Evolutionary conservation across 2,329 filamentous ascomycete species (phyloP).

Genomic region (Trichoderma koningii): DNA sequence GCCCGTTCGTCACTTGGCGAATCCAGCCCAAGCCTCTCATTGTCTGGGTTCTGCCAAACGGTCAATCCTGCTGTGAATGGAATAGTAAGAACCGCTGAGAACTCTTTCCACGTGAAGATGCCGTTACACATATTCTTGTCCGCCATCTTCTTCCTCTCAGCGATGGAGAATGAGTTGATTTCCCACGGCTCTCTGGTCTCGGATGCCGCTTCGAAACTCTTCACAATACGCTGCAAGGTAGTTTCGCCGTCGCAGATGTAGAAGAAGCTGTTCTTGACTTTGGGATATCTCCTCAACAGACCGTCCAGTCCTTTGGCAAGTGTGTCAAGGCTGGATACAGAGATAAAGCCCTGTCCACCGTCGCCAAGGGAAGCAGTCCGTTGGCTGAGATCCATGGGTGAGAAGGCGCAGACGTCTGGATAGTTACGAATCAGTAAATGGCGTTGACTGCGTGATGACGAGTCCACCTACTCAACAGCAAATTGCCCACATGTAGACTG

Average conservation of each 20-base stretch:
- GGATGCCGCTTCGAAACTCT: slow-evolving; percentile 15
- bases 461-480: not conserved
- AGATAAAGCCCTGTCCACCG: slow-evolving; percentile 13
- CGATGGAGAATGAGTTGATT: slow-evolving; percentile 4
- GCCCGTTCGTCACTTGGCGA: not conserved
- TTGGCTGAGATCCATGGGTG: slow-evolving; percentile 10
- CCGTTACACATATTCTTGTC: slow-evolving; percentile 22
- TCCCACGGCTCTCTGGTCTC: slow-evolving; percentile 10
- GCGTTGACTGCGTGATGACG: not conserved
- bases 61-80: slow-evolving; percentile 12
- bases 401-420: not conserved
- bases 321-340: slow-evolving; percentile 10
- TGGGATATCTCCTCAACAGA: slow-evolving; percentile 11
- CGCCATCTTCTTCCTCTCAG: not conserved
- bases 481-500: not conserved
- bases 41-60: slow-evolving; percentile 10
- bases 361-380: slow-evolving; percentile 13
- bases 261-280: slow-evolving; percentile 13
- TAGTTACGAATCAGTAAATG: not conserved
- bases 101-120: slow-evolving; percentile 4
- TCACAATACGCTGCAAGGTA: slow-evolving; percentile 9
- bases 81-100: not conserved
- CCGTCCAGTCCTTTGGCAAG: not conserved
- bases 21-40: slow-evolving; percentile 6
- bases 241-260: slow-evolving; percentile 24